These are phyloP conservation scores for Russula sp. DNA, from an alignment of 768 basidiomycete species.

Conservation along the genomic window DNA sequence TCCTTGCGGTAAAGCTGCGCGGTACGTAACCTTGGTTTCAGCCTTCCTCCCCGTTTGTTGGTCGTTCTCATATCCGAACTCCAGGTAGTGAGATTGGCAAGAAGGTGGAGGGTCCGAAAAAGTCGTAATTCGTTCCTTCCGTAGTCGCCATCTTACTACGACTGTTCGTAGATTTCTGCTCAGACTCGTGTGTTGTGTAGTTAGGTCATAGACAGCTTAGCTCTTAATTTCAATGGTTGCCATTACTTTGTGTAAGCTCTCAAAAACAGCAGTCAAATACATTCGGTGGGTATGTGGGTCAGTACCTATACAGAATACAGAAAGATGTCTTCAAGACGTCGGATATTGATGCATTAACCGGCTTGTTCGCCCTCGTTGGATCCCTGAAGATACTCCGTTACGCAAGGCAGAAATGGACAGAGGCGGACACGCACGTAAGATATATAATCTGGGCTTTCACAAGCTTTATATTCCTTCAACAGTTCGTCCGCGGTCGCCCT, in stretches of 20 bases:
- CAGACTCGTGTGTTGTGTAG: constrained; percentile 19
- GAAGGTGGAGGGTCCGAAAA: constrained; percentile 74
- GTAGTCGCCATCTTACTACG: constrained; percentile 27
- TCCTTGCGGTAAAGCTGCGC: constrained; percentile 80
- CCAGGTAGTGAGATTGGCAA: constrained; percentile 77
- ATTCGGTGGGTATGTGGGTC: constrained; percentile 3
- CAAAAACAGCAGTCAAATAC: constrained; percentile 14
- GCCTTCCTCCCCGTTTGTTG: background rate
- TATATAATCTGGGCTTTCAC: constrained; percentile 93
- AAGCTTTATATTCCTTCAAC: constrained; percentile 91
- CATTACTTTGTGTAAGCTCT: constrained; percentile 1
- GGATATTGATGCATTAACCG: background rate
- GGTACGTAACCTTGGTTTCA: constrained; percentile 41
- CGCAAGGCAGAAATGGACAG: background rate
- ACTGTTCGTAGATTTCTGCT: constrained; percentile 22
- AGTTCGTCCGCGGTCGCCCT: constrained; percentile 84
- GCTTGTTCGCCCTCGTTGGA: constrained; percentile 19
- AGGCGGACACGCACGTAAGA: constrained; percentile 51
- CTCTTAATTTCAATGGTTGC: background rate
- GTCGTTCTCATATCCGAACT: constrained; percentile 10
- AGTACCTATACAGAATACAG: constrained; percentile 13
- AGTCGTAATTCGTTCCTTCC: constrained; percentile 47
- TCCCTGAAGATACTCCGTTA: constrained; percentile 4
- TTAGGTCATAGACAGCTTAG: constrained; percentile 20
- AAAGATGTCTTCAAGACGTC: background rate